Evolutionary conservation across 2,329 filamentous ascomycete genomes (phyloP).

Genomic region (Endoconidiophora polonica): DNA sequence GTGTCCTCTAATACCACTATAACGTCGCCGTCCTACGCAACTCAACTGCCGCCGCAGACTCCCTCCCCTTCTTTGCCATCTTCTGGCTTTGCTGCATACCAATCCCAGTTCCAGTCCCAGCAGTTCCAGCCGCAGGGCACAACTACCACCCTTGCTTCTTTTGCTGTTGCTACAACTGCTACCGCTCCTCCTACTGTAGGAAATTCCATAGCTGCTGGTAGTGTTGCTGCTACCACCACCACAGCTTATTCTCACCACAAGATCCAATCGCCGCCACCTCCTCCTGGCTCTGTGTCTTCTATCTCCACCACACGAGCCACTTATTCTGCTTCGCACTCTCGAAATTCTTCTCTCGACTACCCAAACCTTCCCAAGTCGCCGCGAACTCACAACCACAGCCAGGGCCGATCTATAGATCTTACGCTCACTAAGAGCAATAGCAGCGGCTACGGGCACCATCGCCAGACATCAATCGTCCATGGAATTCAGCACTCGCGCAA

Average conservation of each 20-base stretch:
- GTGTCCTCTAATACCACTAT: neutral
- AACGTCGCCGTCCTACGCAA: neutral
- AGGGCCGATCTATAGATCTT: slow-evolving; percentile 25
- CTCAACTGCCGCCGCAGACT: neutral
- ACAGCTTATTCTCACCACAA: neutral
- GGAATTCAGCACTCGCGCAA: slow-evolving; percentile 86
- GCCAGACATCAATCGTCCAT: slow-evolving; percentile 94
- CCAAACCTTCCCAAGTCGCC: slow-evolving; percentile 21
- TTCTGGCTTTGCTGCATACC: too few species aligned
- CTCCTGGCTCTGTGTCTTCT: slow-evolving; percentile 17
- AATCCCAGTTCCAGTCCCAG: neutral
- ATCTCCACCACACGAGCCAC: slow-evolving; percentile 31
- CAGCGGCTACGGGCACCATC: slow-evolving; percentile 64
- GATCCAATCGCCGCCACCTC: neutral
- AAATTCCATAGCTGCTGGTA: neutral
- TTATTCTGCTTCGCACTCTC: slow-evolving; percentile 31
- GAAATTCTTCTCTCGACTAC: slow-evolving; percentile 43
- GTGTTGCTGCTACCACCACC: neutral
- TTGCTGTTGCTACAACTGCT: neutral
- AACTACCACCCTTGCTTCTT: neutral
- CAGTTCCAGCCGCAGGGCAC: neutral
- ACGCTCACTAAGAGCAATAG: slow-evolving; percentile 31
- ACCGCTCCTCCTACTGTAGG: neutral
- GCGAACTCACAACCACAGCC: slow-evolving; percentile 18
- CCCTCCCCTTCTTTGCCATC: neutral